These are phyloP conservation scores for Conticribra weissflogii DNA, from an alignment of 108 stramenopile species.

Conservation along the genomic window DNA sequence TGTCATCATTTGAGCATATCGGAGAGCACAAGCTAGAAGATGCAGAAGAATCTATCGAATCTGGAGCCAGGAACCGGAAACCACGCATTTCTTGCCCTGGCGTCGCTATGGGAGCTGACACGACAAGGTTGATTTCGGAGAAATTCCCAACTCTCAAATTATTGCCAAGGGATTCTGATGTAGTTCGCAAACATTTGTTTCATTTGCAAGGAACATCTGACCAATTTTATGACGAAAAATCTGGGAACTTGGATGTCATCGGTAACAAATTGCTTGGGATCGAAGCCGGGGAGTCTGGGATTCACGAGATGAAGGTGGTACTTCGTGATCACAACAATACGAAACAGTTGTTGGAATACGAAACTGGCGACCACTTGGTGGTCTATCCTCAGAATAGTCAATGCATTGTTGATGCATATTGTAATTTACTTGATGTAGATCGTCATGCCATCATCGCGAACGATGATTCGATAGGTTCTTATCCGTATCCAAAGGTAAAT, in stretches of 20 bases:
- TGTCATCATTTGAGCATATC: no score
- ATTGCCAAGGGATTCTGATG: conserved; percentile 26
- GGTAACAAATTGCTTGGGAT: conserved; percentile 38
- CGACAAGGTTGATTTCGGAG: conserved; percentile 31
- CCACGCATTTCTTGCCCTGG: conserved; percentile 20
- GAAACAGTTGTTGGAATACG: conserved; percentile 48
- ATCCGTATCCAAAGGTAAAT: conserved; percentile 56
- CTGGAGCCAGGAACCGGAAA: conserved; percentile 3
- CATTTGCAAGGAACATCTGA: conserved; percentile 34
- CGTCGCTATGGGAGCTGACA: conserved; percentile 35
- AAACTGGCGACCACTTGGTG: conserved; percentile 68
- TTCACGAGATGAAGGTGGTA: conserved; percentile 57
- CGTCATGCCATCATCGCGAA: conserved; percentile 52
- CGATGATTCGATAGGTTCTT: conserved; percentile 35
- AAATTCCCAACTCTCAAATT: conserved; percentile 49
- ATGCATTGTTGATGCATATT: conserved; percentile 53
- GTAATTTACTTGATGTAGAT: conserved; percentile 56
- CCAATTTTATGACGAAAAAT: conserved; percentile 45
- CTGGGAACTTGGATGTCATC: conserved; percentile 42
- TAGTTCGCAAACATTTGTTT: conserved; percentile 53
- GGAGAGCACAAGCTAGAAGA: no score
- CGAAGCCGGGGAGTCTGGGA: conserved; percentile 52
- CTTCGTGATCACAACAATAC: background rate
- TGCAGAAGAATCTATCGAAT: no score
- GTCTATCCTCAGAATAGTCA: conserved; percentile 71